Evolutionary conservation across 805 yeast genomes (phyloP), one percentile per base, ranked within the genome.

Genomic region (Limtongia smithiae): DNA sequence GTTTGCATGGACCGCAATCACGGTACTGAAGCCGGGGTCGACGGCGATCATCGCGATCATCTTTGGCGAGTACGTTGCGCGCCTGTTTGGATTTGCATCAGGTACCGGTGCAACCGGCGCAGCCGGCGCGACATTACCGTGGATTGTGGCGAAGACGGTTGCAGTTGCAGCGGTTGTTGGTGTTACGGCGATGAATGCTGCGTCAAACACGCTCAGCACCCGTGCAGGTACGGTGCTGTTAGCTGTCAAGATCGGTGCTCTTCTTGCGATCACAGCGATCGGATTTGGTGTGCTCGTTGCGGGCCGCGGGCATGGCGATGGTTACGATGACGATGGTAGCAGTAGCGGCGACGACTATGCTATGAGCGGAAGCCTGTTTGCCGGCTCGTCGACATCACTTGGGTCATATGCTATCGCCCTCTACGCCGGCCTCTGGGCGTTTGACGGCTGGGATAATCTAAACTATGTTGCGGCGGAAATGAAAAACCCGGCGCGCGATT

Each of bases 391-490:
- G 9, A 46, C 40, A 2, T 44, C 60, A 5, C 38, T 67, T 2
- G 64, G 68, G 14, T 60, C 61, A 28, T 59, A 63, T 33, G 68
- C 72, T 1, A 57, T 65, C 4, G 74, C 74, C 0, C 52, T 71
- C 5, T 70, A 67, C 48, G 72, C 72, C 1, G 74, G 71, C 1
- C 56, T 71, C 1, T 71, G 74, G 74, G 74, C 74, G 2, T 71
- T 67, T 43, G 75, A 71, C 43, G 75, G 75, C 27, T 71, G 75
- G 75, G 75, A 71, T 48, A 71, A 71, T 52, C 41, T 54, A 50
- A 71, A 71, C 56, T 71, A 65, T 49, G 68, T 71, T 28, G 61
- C 71, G 2, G 74, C 71, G 2, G 74, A 71, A 41, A 67, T 71
- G 71, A 61, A 60, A 28, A 59, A 70, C 43, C 62, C 72, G 2